A percentile compares a stretch with the other conserved stretches of the same genome.
Evolutionary conservation across 1,139 yeast species (phyloP).

Genomic region (Kodamaea alishanica): DNA sequence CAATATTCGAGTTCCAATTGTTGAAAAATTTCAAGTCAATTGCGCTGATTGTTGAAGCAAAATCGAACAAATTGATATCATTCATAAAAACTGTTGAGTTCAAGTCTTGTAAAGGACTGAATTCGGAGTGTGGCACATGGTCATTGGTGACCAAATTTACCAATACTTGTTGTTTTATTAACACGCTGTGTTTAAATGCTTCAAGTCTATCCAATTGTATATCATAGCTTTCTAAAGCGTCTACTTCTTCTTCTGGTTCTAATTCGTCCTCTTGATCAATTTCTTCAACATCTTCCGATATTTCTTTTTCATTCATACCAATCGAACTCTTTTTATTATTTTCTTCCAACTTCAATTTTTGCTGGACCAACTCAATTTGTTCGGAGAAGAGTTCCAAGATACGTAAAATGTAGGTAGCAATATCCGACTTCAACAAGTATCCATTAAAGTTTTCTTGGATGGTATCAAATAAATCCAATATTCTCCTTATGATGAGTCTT

Average conservation of each 20-base stretch:
- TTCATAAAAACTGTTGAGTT: slow-evolving; percentile 37
- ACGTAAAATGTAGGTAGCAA: slow-evolving; percentile 38
- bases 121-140: slow-evolving; percentile 8
- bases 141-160: slow-evolving; percentile 27
- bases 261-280: slow-evolving; percentile 7
- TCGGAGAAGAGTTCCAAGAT: slow-evolving; percentile 29
- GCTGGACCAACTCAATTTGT: slow-evolving; percentile 7
- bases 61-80: slow-evolving; percentile 41
- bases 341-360: slow-evolving; percentile 2
- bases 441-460: slow-evolving; percentile 38
- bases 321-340: slow-evolving; percentile 7
- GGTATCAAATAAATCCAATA: slow-evolving; percentile 25
- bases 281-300: slow-evolving; percentile 5
- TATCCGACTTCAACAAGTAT: slow-evolving; percentile 36
- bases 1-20: slow-evolving; percentile 71
- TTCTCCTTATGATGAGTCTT: slow-evolving; percentile 14
- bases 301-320: slow-evolving; percentile 8
- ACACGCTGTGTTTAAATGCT: slow-evolving; percentile 32
- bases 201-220: slow-evolving; percentile 12
- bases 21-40: slow-evolving; percentile 56
- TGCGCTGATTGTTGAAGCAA: slow-evolving; percentile 54
- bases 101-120: slow-evolving; percentile 32
- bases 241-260: background rate
- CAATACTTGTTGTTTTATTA: slow-evolving; percentile 34
- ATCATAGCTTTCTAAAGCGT: background rate